Conservation (phyloP, 2,329 filamentous ascomycete genomes). For the Achaetomium macrosporum region DNA sequence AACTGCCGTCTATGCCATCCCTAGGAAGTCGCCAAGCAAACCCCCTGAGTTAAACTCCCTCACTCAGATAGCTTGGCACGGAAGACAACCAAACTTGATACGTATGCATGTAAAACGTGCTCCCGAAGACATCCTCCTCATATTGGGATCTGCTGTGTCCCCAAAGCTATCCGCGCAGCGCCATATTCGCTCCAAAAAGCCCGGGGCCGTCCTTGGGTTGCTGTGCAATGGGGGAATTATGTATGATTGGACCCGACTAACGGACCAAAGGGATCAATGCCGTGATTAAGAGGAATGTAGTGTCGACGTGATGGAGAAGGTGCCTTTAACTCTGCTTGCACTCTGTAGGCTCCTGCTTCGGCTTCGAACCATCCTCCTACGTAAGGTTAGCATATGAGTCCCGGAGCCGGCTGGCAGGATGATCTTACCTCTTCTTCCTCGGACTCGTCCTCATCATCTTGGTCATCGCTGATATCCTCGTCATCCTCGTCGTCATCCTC, state of each 20-base stretch:
- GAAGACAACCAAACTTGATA: conserved; percentile 19
- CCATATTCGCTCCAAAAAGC: conserved; percentile 9
- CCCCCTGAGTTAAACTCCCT: conserved; percentile 12
- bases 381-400: conserved; percentile 10
- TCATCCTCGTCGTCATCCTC: conserved; percentile 93
- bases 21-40: conserved; percentile 5
- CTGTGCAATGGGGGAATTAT: conserved; percentile 12
- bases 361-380: conserved; percentile 81
- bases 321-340: conserved; percentile 81
- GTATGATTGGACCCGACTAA: conserved; percentile 8
- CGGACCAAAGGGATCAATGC: conserved; percentile 8
- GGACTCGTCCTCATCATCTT: conserved; percentile 71
- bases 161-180: conserved; percentile 11
- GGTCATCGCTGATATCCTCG: conserved; percentile 76
- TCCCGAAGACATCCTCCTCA: conserved; percentile 15
- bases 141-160: conserved; percentile 18
- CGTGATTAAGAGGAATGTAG: conserved; percentile 14
- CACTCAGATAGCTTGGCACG: conserved; percentile 12
- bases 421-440: conserved; percentile 63
- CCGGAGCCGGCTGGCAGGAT: neutral
- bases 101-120: conserved; percentile 15
- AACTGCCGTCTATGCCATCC: conserved; percentile 20
- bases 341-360: conserved; percentile 89
- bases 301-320: neutral
- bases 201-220: conserved; percentile 7